Evolutionary conservation across 1,284 basidiomycete species (phyloP), one percentile per base, ranked within the genome.

Genomic region (Moesziomyces sp.): DNA sequence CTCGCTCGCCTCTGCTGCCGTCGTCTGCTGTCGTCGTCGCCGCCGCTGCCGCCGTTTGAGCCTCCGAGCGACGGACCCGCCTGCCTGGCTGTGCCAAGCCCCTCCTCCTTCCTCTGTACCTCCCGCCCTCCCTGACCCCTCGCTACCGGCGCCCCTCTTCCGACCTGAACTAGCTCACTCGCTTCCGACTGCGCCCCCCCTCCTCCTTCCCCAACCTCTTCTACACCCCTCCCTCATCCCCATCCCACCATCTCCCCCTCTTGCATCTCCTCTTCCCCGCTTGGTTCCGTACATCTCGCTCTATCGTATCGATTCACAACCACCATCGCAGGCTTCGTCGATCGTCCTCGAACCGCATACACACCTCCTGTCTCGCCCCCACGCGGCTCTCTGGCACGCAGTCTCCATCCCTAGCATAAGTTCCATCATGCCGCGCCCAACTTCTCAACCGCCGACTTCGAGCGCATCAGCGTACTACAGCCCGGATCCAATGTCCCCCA

Each of bases 401-500:
- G 1, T 26, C 24, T 26, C 24, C n/a, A n/a, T n/a, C n/a, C 44
- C 16, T 24, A 47, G 35, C 45, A 47, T 16, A 54, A 18, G 18
- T 18, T 24, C 16, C 60, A 48, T 42, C 35, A 65, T 73, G 64
- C 51, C 53, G 2, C 58, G 57, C 46, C 50, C 60, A 48, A 51
- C 10, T 18, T 58, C 70, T 19, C 46, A 34, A 11, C 23, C 56
- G 21, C 60, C 60, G 24, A 13, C 23, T 11, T 30, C 30, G 30
- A 30, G 30, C 30, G 30, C 30, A n/a, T 56, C 64, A 44, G 62
- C 30, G 46, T 69, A 74, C 52, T 74, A 68, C 50, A 64, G 58
- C 40, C 71, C 66, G 1, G 65, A 68, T 34, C 71, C 71, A 51
- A 56, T 48, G 50, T 62, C 66, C 7, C 71, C 71, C 45, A 74